Evolutionary conservation across 2,329 filamentous ascomycete genomes (phyloP), one percentile per base, ranked within the genome.

Genomic region (Stemphylium lycopersici): DNA sequence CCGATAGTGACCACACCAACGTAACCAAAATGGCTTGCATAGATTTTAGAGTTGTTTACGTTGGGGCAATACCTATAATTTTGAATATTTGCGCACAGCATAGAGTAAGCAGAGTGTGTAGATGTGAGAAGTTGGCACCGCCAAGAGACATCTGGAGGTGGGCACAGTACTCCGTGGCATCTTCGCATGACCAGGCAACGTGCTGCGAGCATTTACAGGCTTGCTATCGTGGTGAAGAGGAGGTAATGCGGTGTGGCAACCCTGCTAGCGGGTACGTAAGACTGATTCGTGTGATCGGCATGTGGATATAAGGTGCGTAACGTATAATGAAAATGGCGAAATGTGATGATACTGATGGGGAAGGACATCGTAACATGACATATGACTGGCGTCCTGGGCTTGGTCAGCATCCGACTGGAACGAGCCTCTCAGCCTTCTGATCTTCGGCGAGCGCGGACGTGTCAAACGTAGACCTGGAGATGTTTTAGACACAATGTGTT

Each of bases 121-220:
- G 32, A 45, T 16, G 16, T 12, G 6, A n/a, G 36, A 13, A 4
- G 16, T 16, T 24, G 12, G 4, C 24, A 12, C 34, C 16, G 13
- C 11, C 12, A 24, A 40, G 15, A 18, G 12, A 4, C 8, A 16
- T 13, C 12, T 26, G 40, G 11, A 5, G n/a, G 11, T 22, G 7
- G 13, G 26, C 11, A 33, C 12, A 20, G 16, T 33, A 31, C 24
- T 43, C 31, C 10, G 24, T 36, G 34, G 47, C 18, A 20, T 2
- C 24, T 24, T 55, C 52, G 41, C 47, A 46, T 55, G 52, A 55
- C 41, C 52, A 31, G n/a, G 36, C 10, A 45, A 32, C 24, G 16
- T 26, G 52, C 41, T 36, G 11, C 26, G n/a, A 42, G 18, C 8
- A 2, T 29, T 29, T 11, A 32, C 42, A 8, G 22, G 34, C 26